Conservation (phyloP, 2,329 filamentous ascomycete genomes). For the Ceratocystiopsis sp. region DNA sequence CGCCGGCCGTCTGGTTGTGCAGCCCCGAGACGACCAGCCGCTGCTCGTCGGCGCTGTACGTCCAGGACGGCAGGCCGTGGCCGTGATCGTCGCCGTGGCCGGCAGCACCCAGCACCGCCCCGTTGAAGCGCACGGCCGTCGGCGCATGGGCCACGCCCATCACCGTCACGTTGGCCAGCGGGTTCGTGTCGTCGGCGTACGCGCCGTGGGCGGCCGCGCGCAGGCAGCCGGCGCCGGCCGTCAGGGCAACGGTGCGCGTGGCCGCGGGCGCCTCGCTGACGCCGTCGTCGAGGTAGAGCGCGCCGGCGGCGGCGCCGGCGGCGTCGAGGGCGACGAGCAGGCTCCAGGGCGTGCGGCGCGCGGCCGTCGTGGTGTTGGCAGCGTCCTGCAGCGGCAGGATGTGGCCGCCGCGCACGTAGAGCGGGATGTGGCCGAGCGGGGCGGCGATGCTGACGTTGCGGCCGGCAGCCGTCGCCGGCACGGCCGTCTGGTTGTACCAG, state of each 20-base stretch:
- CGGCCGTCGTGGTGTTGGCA: constrained; percentile 47
- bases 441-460: constrained; percentile 24
- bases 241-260: constrained; percentile 3
- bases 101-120: constrained; percentile 20
- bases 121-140: constrained; percentile 34
- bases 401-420: constrained; percentile 51
- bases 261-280: constrained; percentile 33
- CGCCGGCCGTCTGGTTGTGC: constrained; percentile 26
- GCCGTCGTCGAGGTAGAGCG: constrained; percentile 59
- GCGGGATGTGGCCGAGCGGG: constrained; percentile 50
- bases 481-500: constrained; percentile 52
- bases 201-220: constrained; percentile 29
- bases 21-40: constrained; percentile 34
- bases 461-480: constrained; percentile 20
- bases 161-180: constrained; percentile 45
- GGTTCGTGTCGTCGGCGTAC: constrained; percentile 20
- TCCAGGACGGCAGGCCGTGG: constrained; percentile 16
- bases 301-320: constrained; percentile 38
- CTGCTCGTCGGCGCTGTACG: constrained; percentile 28
- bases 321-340: constrained; percentile 43
- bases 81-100: constrained; percentile 7
- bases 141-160: constrained; percentile 32
- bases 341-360: constrained; percentile 47
- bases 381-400: constrained; percentile 53
- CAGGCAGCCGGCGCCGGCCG: constrained; percentile 15